phyloP scores from a whole-genome alignment of 331 rosid species.

The Pyrus hybrid region DNA sequence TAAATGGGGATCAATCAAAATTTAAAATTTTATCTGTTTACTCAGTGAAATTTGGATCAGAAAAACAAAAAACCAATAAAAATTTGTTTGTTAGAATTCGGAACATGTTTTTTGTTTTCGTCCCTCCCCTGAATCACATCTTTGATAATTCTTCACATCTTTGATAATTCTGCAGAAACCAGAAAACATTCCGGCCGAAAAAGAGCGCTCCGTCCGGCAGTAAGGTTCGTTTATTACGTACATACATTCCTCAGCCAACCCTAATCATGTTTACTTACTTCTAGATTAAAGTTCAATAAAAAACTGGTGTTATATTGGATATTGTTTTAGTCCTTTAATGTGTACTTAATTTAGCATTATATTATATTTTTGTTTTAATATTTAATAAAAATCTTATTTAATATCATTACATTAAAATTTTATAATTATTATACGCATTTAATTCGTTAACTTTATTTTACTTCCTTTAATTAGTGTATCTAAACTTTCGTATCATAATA shows the following conservation, averaged over 20 bases:
- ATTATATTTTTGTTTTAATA: too few species aligned
- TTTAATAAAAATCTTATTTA: too few species aligned
- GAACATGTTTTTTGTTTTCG: background rate
- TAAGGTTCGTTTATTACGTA: constrained; percentile 32
- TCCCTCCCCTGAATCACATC: background rate
- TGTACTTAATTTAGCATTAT: too few species aligned
- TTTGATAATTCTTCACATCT: constrained; percentile 5
- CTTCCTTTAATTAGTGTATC: too few species aligned
- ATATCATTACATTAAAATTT: too few species aligned
- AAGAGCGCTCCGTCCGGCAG: constrained; percentile 75
- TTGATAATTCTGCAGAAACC: constrained; percentile 41
- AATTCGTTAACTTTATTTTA: too few species aligned
- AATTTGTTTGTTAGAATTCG: background rate
- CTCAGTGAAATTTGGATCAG: background rate
- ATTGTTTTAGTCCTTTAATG: too few species aligned
- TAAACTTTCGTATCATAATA: too few species aligned
- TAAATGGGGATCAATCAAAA: background rate
- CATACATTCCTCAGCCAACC: background rate
- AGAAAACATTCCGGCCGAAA: constrained; percentile 70
- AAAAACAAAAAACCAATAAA: too few species aligned
- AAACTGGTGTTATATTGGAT: too few species aligned
- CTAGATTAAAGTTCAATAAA: background rate
- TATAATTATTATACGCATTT: too few species aligned
- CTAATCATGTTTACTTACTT: background rate
- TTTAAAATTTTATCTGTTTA: background rate